Evolutionary conservation across 495 filamentous ascomycete species (phyloP).

Genomic region (Penicillium canariense): DNA sequence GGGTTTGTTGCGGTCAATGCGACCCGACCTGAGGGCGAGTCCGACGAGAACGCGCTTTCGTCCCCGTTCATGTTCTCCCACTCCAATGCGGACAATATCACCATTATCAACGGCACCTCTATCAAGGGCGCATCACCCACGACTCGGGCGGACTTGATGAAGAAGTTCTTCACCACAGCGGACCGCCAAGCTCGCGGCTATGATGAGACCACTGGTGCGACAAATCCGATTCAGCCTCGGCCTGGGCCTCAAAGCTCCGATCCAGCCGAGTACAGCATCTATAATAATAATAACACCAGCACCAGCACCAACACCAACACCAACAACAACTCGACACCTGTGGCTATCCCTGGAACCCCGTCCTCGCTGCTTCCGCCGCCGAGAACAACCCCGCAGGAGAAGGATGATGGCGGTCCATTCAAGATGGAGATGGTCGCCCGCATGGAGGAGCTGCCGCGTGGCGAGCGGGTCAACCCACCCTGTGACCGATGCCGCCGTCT

Average conservation of each 20-base stretch:
- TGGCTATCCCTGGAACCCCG: slow-evolving; percentile 52
- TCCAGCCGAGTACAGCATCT: slow-evolving; percentile 37
- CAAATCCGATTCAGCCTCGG: slow-evolving; percentile 30
- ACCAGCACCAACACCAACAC: background rate
- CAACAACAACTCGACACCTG: slow-evolving; percentile 26
- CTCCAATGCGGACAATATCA: slow-evolving; percentile 45
- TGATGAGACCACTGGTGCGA: slow-evolving; percentile 29
- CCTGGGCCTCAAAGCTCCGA: slow-evolving; percentile 39
- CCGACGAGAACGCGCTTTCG: slow-evolving; percentile 34
- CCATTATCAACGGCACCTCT: slow-evolving; percentile 49
- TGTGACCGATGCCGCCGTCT: slow-evolving; percentile 81
- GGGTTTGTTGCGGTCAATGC: slow-evolving; percentile 62
- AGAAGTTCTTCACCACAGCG: slow-evolving; percentile 57
- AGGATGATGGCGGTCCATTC: slow-evolving; percentile 60
- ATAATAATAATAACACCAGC: slow-evolving; percentile 21
- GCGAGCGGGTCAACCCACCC: slow-evolving; percentile 69
- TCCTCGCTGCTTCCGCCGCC: slow-evolving; percentile 50
- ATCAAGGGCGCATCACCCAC: slow-evolving; percentile 54
- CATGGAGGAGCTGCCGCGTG: slow-evolving; percentile 72
- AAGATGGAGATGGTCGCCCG: slow-evolving; percentile 66
- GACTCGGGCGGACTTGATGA: slow-evolving; percentile 51
- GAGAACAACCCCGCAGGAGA: slow-evolving; percentile 47
- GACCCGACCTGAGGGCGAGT: slow-evolving; percentile 34
- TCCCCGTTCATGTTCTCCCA: slow-evolving; percentile 45
- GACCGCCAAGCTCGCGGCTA: slow-evolving; percentile 46